Evolutionary conservation across 2,329 filamentous ascomycete species (phyloP), one percentile per base, ranked within the genome.

Genomic region (Nothopassalora personata): DNA sequence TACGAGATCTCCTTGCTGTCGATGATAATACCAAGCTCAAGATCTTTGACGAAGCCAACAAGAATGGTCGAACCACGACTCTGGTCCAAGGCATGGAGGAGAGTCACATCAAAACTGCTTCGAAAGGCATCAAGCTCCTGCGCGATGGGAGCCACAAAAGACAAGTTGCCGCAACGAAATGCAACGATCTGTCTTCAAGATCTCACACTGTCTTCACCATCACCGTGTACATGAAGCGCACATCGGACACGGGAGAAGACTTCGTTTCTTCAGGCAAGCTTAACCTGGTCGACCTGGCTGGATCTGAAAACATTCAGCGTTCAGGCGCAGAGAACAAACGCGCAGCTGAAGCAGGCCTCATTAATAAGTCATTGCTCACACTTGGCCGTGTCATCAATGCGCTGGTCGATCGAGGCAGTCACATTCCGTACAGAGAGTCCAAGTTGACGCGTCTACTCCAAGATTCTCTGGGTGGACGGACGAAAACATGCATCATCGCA

Each of bases 111-210:
- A 89, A 90, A 71, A 89, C 81, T 64, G 92, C 94, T 0, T 81
- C 84, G 11, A 88, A 91, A 53, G 94, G 94, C 61, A 92, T 99
- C 74, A 89, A 90, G 75, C 82, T 97, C 62, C 83, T 99, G 49
- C 90, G 94, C 68, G 83, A 88, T 64, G 95, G 94, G 62, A 97
- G 91, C 74, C 82, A 94, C 76, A 96, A 92, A 75, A 88, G 94
- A 53, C 94, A 99, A 75, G 94, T 99, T n/a, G 95, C 94, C 5
- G 91, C 95, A 4, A 99, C 94, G n/a, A 97, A 97, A 75, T 99
- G 94, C 83, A 99, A 99, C 73, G 94, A 99, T 69, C 84, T 97
- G 57, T 97, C 92, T 75, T 97, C 92, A 68, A 86, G 94, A 73
- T 96, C 92, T 78, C 95, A 99, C 72, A 99, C 94, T 0, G 89